Conservation (phyloP, 2,329 filamentous ascomycete genomes). For the Pezicula rhizophila region DNA sequence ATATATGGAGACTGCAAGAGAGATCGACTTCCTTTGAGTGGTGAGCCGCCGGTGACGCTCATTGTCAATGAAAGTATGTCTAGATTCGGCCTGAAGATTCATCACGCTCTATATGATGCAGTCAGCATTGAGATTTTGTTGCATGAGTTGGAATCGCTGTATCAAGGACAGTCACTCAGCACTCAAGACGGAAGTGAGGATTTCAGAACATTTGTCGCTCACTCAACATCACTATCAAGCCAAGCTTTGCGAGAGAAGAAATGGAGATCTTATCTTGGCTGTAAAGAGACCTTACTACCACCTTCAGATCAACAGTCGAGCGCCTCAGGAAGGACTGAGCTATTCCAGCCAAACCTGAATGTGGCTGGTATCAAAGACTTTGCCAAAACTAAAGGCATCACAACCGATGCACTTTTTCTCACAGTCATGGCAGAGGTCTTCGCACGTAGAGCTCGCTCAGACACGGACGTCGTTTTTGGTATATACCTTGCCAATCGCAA, state of each 20-base stretch:
- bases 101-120: slow-evolving; percentile 86
- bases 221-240: slow-evolving; percentile 31
- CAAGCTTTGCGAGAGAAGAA: slow-evolving; percentile 26
- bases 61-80: slow-evolving; percentile 11
- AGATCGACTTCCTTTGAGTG: no score
- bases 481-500: slow-evolving; percentile 78
- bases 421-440: slow-evolving; percentile 56
- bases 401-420: slow-evolving; percentile 69
- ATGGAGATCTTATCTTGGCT: slow-evolving; percentile 35
- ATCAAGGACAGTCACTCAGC: slow-evolving; percentile 17
- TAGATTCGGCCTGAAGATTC: slow-evolving; percentile 52
- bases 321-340: slow-evolving; percentile 18
- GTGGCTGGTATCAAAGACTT: slow-evolving; percentile 33
- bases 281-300: slow-evolving; percentile 31
- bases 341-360: slow-evolving; percentile 45
- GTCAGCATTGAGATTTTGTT: slow-evolving; percentile 66
- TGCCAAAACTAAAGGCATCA: slow-evolving; percentile 50
- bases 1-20: slow-evolving; percentile 16
- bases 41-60: slow-evolving; percentile 18
- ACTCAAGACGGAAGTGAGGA: not conserved
- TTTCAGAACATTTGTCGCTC: slow-evolving; percentile 29
- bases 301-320: slow-evolving; percentile 1
- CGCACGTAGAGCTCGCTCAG: slow-evolving; percentile 5
- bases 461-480: slow-evolving; percentile 56
- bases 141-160: slow-evolving; percentile 42